phyloP scores from a whole-genome alignment of 2,329 filamentous ascomycete genomes.

The Fusarium coffeatum region DNA sequence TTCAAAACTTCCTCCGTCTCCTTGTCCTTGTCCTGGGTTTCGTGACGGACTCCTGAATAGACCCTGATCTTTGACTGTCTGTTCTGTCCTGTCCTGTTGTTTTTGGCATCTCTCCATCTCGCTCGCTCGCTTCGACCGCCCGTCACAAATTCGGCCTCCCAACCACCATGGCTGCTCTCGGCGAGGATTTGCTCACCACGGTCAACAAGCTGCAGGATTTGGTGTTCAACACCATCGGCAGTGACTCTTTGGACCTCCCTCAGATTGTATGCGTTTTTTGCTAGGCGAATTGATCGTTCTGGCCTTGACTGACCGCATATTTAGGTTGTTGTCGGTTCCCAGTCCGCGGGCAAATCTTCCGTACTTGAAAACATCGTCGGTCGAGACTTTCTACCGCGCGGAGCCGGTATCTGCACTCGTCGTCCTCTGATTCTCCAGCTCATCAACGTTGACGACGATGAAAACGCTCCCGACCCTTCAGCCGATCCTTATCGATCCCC shows the following conservation, averaged over 20 bases:
- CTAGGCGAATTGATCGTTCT: slow-evolving; percentile 24
- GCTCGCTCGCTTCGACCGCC: slow-evolving; percentile 12
- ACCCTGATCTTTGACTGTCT: slow-evolving; percentile 26
- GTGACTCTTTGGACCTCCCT: slow-evolving; percentile 95
- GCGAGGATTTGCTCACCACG: slow-evolving; percentile 92
- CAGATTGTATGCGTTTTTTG: slow-evolving; percentile 81
- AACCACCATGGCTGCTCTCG: slow-evolving; percentile 85
- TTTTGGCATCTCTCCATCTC: slow-evolving; percentile 20
- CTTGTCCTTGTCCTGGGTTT: slow-evolving; percentile 24
- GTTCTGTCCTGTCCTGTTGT: slow-evolving; percentile 29
- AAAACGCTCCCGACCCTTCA: slow-evolving; percentile 71
- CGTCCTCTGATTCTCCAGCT: slow-evolving; percentile 95
- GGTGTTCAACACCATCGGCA: slow-evolving; percentile 99
- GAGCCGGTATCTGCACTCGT: slow-evolving; percentile 95
- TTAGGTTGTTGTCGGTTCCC: slow-evolving; percentile 97
- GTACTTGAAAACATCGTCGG: slow-evolving; percentile 99
- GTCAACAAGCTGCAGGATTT: slow-evolving; percentile 99
- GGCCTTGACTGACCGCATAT: slow-evolving; percentile 32
- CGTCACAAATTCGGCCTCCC: slow-evolving; percentile 30
- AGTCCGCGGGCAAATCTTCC: slow-evolving; percentile 98
- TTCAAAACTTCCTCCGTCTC: slow-evolving; percentile 37
- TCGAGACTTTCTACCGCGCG: slow-evolving; percentile 94
- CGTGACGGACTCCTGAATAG: slow-evolving; percentile 37
- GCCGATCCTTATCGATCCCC: slow-evolving; percentile 81
- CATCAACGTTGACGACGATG: slow-evolving; percentile 92